Evolutionary conservation across 805 yeast species (phyloP).

Genomic region (Saccharomycopsis synnaedendra): DNA sequence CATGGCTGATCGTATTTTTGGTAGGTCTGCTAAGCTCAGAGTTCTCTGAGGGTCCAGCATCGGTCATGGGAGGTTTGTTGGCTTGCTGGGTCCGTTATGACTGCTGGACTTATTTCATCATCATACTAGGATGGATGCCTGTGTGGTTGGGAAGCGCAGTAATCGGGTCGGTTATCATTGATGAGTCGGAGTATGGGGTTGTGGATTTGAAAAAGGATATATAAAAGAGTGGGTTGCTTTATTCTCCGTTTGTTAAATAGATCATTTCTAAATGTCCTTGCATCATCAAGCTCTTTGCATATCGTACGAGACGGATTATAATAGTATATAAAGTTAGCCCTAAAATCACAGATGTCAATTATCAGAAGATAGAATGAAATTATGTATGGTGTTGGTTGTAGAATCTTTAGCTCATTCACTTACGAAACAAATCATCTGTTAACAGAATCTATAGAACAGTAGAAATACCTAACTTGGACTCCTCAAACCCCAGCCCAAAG

Average conservation of each 20-base stretch:
- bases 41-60: conserved; percentile 12
- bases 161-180: conserved; percentile 9
- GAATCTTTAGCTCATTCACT: not conserved
- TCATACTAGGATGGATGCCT: conserved; percentile 73
- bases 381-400: too few relatives aligned
- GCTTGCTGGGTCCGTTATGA: conserved; percentile 58
- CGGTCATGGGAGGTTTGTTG: conserved; percentile 39
- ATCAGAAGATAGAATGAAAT: too few relatives aligned
- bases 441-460: not conserved
- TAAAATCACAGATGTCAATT: too few relatives aligned
- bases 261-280: too few relatives aligned
- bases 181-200: conserved; percentile 12
- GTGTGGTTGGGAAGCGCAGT: conserved; percentile 46
- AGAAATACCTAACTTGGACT: not conserved
- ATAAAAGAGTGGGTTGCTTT: not conserved
- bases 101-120: conserved; percentile 78
- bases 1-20: conserved; percentile 21
- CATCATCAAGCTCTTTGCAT: too few relatives aligned
- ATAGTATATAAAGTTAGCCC: too few relatives aligned
- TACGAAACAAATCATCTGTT: not conserved
- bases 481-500: not conserved
- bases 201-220: conserved; percentile 5
- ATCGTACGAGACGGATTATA: not conserved
- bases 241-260: too few relatives aligned
- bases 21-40: conserved; percentile 20